Evolutionary conservation across 2,329 filamentous ascomycete genomes (phyloP).

Genomic region (Clarireedia sp.): DNA sequence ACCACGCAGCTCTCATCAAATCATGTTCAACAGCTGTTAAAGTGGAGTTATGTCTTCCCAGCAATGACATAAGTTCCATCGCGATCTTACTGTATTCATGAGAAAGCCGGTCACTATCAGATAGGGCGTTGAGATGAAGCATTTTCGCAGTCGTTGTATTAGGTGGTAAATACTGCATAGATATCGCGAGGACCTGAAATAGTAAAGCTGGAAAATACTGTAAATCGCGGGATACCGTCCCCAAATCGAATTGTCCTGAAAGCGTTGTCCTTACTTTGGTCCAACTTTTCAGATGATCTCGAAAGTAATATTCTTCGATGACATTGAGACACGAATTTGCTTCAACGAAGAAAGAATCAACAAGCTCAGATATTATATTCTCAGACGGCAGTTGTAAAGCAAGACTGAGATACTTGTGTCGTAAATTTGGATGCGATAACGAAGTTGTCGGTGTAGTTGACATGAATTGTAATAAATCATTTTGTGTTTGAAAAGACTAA

Average conservation of each 20-base stretch:
- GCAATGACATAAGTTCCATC: conserved; percentile 11
- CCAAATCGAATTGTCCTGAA: not conserved
- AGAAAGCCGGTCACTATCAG: conserved; percentile 4
- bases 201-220: conserved; percentile 13
- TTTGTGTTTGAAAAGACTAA: conserved; percentile 29
- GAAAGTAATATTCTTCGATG: conserved; percentile 10
- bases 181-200: conserved; percentile 14
- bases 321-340: conserved; percentile 8
- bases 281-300: conserved; percentile 5
- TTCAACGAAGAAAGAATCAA: conserved; percentile 6
- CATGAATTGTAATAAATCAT: conserved; percentile 32
- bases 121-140: conserved; percentile 2
- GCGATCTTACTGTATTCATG: conserved; percentile 10
- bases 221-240: conserved; percentile 8
- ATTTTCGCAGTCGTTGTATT: not conserved
- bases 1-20: conserved; percentile 10
- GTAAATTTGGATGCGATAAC: conserved; percentile 2
- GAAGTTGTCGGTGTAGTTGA: not conserved
- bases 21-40: conserved; percentile 12
- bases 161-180: conserved; percentile 10
- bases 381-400: conserved; percentile 5
- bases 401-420: conserved; percentile 4
- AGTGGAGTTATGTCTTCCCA: conserved; percentile 9
- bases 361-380: not conserved
- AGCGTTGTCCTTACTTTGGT: not conserved